Percentiles rank a stretch among this genome's conserved stretches.
Conservation (phyloP, 1,139 yeast species). For the Nakaseomyces kungkrabaensis region DNA sequence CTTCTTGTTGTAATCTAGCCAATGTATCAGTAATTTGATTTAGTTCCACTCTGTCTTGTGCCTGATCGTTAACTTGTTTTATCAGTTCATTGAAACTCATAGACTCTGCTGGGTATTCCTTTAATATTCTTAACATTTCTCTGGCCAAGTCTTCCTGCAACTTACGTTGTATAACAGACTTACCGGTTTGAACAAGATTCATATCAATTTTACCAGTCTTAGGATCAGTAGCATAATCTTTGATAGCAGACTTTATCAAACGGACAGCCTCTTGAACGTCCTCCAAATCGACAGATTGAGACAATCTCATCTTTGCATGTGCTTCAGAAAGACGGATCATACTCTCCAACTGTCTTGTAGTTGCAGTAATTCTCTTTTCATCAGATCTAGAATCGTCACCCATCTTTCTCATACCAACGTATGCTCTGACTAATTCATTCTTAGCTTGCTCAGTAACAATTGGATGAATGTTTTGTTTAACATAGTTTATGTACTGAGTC, state of each 20-base stretch:
- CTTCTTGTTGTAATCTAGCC: constrained; percentile 65
- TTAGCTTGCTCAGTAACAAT: constrained; percentile 71
- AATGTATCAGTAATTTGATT: constrained; percentile 60
- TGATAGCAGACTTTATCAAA: constrained; percentile 83
- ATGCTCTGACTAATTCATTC: constrained; percentile 75
- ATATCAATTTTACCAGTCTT: constrained; percentile 92
- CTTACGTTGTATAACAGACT: constrained; percentile 78
- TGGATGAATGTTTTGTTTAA: constrained; percentile 75
- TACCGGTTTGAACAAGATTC: constrained; percentile 96
- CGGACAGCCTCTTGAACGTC: constrained; percentile 96
- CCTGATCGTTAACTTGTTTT: constrained; percentile 56
- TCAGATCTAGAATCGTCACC: constrained; percentile 86
- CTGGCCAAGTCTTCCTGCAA: constrained; percentile 63
- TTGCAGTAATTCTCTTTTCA: constrained; percentile 91
- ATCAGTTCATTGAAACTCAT: constrained; percentile 56
- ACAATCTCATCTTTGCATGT: constrained; percentile 90
- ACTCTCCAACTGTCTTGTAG: constrained; percentile 92
- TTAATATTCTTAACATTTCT: constrained; percentile 46
- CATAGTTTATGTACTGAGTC: constrained; percentile 83
- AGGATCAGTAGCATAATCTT: constrained; percentile 97
- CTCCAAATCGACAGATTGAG: constrained; percentile 54
- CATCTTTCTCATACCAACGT: constrained; percentile 86
- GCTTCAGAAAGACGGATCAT: constrained; percentile 94
- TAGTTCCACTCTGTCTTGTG: constrained; percentile 60
- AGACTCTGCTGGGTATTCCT: constrained; percentile 25